Conservation (phyloP, 768 basidiomycete genomes). For the Boletus tomentosulus region DNA sequence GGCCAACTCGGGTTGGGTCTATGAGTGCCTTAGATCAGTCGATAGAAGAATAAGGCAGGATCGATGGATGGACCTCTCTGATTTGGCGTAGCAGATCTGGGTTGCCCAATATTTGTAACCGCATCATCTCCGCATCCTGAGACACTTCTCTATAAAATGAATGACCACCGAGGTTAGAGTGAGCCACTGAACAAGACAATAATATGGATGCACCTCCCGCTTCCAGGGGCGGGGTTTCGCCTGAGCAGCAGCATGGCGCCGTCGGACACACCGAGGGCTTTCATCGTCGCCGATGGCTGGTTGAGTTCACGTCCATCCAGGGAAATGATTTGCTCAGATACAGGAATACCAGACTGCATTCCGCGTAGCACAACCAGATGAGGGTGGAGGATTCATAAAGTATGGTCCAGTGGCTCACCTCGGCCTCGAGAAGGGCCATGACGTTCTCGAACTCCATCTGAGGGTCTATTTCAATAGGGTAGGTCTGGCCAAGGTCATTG, state of each 20-base stretch:
- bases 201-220: slow-evolving; percentile 33
- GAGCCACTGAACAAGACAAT: neutral
- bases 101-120: slow-evolving; percentile 82
- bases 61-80: slow-evolving; percentile 44
- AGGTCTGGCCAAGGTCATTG: slow-evolving; percentile 61
- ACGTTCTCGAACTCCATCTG: slow-evolving; percentile 91
- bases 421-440: slow-evolving; percentile 90
- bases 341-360: slow-evolving; percentile 67
- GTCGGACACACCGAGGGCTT: slow-evolving; percentile 53
- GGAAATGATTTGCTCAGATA: slow-evolving; percentile 68
- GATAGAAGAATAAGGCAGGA: neutral
- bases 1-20: slow-evolving; percentile 83
- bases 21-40: neutral
- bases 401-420: slow-evolving; percentile 51
- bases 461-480: slow-evolving; percentile 78
- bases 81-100: slow-evolving; percentile 75
- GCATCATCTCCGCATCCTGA: slow-evolving; percentile 87
- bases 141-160: slow-evolving; percentile 49
- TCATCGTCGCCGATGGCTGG: slow-evolving; percentile 66
- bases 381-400: neutral
- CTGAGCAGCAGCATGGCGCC: slow-evolving; percentile 66
- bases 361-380: neutral
- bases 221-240: slow-evolving; percentile 47
- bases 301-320: slow-evolving; percentile 62
- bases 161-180: neutral